These are phyloP conservation scores for Colletotrichum tanaceti DNA, from an alignment of 2,329 filamentous ascomycete genomes.

Conservation along the genomic window DNA sequence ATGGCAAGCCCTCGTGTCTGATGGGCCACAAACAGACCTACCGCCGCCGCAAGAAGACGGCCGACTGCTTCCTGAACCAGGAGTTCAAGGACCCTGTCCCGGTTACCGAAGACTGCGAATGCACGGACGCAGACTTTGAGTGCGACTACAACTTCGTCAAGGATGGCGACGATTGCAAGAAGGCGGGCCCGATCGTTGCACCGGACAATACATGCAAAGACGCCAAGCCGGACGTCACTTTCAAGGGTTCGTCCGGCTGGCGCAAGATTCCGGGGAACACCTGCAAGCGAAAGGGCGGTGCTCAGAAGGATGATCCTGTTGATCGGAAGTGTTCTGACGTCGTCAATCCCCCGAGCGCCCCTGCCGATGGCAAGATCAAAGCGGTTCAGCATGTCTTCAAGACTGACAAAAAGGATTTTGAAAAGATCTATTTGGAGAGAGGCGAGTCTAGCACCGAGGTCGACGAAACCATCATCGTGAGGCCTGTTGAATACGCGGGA, in stretches of 20 bases:
- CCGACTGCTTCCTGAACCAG: constrained; percentile 88
- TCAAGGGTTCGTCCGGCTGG: constrained; percentile 89
- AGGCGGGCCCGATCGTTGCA: constrained; percentile 69
- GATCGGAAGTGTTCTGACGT: constrained; percentile 81
- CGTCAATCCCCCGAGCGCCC: constrained; percentile 58
- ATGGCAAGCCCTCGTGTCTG: constrained; percentile 85
- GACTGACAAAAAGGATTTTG: constrained; percentile 61
- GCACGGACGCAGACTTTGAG: constrained; percentile 87
- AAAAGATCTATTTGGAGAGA: constrained; percentile 83
- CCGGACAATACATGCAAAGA: constrained; percentile 80
- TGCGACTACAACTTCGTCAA: constrained; percentile 93
- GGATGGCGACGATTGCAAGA: constrained; percentile 70
- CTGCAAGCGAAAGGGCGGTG: constrained; percentile 70
- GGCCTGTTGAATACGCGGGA: constrained; percentile 54
- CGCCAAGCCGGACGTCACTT: constrained; percentile 74
- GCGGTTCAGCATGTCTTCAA: constrained; percentile 72
- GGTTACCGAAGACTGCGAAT: constrained; percentile 80
- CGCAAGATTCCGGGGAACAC: constrained; percentile 87
- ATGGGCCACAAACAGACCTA: constrained; percentile 97
- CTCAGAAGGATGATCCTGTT: constrained; percentile 76
- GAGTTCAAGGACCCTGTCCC: constrained; percentile 84
- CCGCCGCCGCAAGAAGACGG: constrained; percentile 83
- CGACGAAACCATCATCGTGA: constrained; percentile 78
- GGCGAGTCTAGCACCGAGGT: constrained; percentile 70
- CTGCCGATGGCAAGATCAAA: constrained; percentile 74